A percentile compares a stretch with the other conserved stretches of the same genome.
phyloP scores from a whole-genome alignment of 2,329 filamentous ascomycete genomes.

The Colletotrichum lini region DNA sequence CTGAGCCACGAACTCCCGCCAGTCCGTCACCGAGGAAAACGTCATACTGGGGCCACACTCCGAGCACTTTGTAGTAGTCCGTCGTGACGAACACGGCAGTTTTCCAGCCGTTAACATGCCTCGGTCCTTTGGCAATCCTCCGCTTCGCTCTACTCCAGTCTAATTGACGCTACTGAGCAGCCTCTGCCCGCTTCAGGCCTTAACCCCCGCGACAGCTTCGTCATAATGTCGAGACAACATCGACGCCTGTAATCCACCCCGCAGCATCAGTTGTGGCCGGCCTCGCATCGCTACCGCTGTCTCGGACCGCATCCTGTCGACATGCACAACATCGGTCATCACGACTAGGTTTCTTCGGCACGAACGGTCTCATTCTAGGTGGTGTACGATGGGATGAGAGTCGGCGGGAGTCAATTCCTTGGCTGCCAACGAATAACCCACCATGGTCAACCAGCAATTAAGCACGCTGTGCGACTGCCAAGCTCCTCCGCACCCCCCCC shows the following conservation, averaged over 20 bases:
- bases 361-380: not conserved
- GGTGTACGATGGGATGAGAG: too few relatives aligned
- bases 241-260: not conserved
- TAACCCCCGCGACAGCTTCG: not conserved
- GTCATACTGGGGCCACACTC: slow-evolving; percentile 34
- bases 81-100: slow-evolving; percentile 6
- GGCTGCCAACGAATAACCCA: slow-evolving; percentile 3
- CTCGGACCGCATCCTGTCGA: slow-evolving; percentile 23
- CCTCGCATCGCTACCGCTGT: slow-evolving; percentile 25
- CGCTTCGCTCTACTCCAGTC: slow-evolving; percentile 6
- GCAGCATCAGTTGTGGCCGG: not conserved
- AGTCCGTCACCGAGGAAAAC: slow-evolving; percentile 5
- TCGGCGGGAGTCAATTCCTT: not conserved
- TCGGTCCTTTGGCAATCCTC: slow-evolving; percentile 19
- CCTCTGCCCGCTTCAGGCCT: not conserved
- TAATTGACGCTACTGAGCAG: slow-evolving; percentile 6
- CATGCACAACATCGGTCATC: slow-evolving; percentile 35
- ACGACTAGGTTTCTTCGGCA: slow-evolving; percentile 16
- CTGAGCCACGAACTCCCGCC: not conserved
- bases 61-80: slow-evolving; percentile 14
- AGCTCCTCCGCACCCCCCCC: not conserved
- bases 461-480: not conserved
- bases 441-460: not conserved
- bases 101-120: not conserved
- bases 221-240: not conserved